Percentiles rank a stretch among this genome's conserved stretches.
Conservation (phyloP, 2,329 filamentous ascomycete species). For the Plenodomus lindquistii region DNA sequence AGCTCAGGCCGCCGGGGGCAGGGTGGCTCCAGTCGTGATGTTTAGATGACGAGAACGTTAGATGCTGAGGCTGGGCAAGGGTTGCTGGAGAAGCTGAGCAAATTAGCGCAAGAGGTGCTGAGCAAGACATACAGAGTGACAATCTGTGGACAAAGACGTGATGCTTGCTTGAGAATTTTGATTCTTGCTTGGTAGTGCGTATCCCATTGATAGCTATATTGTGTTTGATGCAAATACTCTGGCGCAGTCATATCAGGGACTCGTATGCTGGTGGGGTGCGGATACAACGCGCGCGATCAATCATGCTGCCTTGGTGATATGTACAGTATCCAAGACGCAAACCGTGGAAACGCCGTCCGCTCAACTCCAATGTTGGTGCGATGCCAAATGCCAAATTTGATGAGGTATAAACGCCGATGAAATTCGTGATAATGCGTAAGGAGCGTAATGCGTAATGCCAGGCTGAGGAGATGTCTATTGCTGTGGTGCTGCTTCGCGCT, state of each 20-base stretch:
- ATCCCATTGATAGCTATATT: not conserved
- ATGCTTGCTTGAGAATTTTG: not conserved
- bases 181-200: not conserved
- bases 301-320: not conserved
- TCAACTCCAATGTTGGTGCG: constrained; percentile 6
- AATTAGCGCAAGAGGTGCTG: not conserved
- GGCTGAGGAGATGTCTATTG: not conserved
- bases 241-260: not conserved
- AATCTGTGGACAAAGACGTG: not conserved
- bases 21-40: not conserved
- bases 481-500: not conserved
- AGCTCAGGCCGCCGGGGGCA: not conserved
- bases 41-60: not conserved
- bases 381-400: not conserved
- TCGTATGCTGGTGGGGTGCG: not conserved
- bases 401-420: not conserved
- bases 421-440: not conserved
- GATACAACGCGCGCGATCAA: not conserved
- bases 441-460: not conserved
- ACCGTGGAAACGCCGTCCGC: not conserved
- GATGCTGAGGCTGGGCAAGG: not conserved
- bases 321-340: not conserved
- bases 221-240: not conserved
- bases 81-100: not conserved
- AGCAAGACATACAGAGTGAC: not conserved